Percentiles rank a stretch among this genome's conserved stretches.
These are phyloP conservation scores for Linderniella brevidens DNA, from an alignment of 257 asterid species.

Conservation along the genomic window DNA sequence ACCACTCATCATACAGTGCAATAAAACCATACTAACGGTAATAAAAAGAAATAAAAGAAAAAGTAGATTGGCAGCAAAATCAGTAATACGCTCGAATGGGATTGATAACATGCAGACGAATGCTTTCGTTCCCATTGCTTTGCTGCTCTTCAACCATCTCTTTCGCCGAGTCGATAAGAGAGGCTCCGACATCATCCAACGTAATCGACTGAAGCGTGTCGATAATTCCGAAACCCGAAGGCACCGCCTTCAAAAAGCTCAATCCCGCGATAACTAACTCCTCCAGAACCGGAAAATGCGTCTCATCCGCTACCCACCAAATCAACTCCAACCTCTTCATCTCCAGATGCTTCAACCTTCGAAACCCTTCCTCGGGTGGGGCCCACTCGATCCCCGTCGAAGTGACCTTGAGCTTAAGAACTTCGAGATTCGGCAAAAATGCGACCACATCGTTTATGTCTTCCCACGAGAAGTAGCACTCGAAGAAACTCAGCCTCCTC, in stretches of 20 bases:
- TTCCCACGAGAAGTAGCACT: conserved; percentile 2
- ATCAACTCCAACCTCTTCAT: conserved; percentile 3
- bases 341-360: not conserved
- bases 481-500: conserved; percentile 8
- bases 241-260: conserved; percentile 7
- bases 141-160: conserved; percentile 11
- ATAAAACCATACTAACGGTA: too few relatives aligned
- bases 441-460: conserved; percentile 6
- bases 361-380: conserved; percentile 10
- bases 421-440: conserved; percentile 12
- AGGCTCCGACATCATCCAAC: not conserved
- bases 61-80: too few relatives aligned
- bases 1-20: too few relatives aligned
- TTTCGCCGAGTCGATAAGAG: conserved; percentile 5
- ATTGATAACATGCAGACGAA: conserved; percentile 5
- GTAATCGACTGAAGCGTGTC: conserved; percentile 9
- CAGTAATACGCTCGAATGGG: too few relatives aligned
- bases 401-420: conserved; percentile 6
- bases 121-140: conserved; percentile 7
- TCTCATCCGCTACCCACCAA: conserved; percentile 8
- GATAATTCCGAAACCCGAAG: conserved; percentile 9
- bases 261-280: not conserved
- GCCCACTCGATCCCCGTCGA: conserved; percentile 4
- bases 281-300: conserved; percentile 12
- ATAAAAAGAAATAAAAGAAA: too few relatives aligned